A percentile compares a stretch with the other conserved stretches of the same genome.
Conservation (phyloP, 192 early-diverging fungal species). For the Entomortierella chlamydospora region DNA sequence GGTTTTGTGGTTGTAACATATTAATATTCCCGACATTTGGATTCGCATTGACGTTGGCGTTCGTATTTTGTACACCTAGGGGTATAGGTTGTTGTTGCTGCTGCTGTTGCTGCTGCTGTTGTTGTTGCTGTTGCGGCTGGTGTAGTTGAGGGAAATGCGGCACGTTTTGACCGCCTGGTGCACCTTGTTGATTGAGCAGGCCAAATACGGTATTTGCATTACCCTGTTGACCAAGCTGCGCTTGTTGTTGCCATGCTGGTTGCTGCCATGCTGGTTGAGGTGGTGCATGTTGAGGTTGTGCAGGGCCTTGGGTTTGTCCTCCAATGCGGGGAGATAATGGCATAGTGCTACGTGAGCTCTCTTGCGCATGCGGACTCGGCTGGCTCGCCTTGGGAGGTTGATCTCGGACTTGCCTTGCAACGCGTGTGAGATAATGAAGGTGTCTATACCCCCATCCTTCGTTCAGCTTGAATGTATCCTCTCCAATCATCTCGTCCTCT, state of each 20-base stretch:
- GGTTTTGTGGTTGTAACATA: neutral
- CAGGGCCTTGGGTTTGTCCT: neutral
- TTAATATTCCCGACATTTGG: neutral
- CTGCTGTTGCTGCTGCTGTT: constrained; percentile 13
- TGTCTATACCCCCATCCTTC: constrained; percentile 47
- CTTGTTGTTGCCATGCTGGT: constrained; percentile 13
- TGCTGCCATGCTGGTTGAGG: neutral
- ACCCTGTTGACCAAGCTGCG: neutral
- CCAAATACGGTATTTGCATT: too few relatives aligned
- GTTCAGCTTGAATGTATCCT: constrained; percentile 31
- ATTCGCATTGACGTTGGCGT: neutral
- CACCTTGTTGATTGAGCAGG: neutral
- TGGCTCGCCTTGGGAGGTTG: constrained; percentile 10
- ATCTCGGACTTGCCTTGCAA: constrained; percentile 31
- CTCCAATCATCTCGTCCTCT: constrained; percentile 44
- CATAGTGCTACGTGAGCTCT: neutral
- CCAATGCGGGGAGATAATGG: neutral
- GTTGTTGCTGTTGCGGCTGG: constrained; percentile 9
- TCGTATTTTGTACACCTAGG: too few relatives aligned
- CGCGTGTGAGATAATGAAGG: constrained; percentile 31
- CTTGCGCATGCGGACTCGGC: constrained; percentile 1
- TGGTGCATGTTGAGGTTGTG: constrained; percentile 3
- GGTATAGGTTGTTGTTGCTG: neutral
- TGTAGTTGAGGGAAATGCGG: constrained; percentile 9
- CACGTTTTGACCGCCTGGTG: too few relatives aligned